Percentiles rank a stretch among this genome's conserved stretches.
These are phyloP conservation scores for Pseudogymnoascus sp. DNA, from an alignment of 2,329 filamentous ascomycete species.

Conservation along the genomic window DNA sequence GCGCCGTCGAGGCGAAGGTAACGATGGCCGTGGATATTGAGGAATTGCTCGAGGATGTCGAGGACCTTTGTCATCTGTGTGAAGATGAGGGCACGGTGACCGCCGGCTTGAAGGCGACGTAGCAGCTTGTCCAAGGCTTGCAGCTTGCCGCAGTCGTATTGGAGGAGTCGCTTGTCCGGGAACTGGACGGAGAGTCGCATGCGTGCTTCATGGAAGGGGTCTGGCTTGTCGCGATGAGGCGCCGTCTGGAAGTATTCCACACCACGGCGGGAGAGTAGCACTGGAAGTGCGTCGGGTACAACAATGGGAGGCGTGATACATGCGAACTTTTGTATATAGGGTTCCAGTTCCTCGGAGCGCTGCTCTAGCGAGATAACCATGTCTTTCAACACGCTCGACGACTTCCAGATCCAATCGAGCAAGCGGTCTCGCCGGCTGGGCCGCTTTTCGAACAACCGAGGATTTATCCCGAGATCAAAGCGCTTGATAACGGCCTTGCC, in stretches of 20 bases:
- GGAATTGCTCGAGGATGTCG: constrained; percentile 92
- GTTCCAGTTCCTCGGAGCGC: constrained; percentile 64
- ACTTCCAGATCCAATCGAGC: constrained; percentile 67
- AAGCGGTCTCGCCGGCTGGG: constrained; percentile 54
- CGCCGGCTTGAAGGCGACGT: constrained; percentile 76
- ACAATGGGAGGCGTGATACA: constrained; percentile 88
- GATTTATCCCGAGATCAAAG: constrained; percentile 55
- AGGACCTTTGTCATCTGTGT: constrained; percentile 99
- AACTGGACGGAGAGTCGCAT: constrained; percentile 94
- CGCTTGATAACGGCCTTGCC: constrained; percentile 70
- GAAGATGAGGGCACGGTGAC: constrained; percentile 93
- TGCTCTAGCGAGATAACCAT: constrained; percentile 69
- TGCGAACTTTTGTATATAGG: constrained; percentile 75
- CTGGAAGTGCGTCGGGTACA: constrained; percentile 63
- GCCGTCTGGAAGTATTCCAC: constrained; percentile 48
- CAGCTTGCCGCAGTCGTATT: constrained; percentile 96
- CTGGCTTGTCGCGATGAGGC: constrained; percentile 52
- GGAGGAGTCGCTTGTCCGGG: constrained; percentile 88
- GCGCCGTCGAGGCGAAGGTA: constrained; percentile 95
- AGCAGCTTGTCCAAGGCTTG: constrained; percentile 82
- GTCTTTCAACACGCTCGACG: constrained; percentile 52
- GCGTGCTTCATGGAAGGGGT: constrained; percentile 89
- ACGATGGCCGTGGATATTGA: constrained; percentile 95
- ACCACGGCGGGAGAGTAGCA: constrained; percentile 56
- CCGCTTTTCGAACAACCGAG: constrained; percentile 50